phyloP scores from a whole-genome alignment of 805 yeast species.

The Allodekkera sacchari region DNA sequence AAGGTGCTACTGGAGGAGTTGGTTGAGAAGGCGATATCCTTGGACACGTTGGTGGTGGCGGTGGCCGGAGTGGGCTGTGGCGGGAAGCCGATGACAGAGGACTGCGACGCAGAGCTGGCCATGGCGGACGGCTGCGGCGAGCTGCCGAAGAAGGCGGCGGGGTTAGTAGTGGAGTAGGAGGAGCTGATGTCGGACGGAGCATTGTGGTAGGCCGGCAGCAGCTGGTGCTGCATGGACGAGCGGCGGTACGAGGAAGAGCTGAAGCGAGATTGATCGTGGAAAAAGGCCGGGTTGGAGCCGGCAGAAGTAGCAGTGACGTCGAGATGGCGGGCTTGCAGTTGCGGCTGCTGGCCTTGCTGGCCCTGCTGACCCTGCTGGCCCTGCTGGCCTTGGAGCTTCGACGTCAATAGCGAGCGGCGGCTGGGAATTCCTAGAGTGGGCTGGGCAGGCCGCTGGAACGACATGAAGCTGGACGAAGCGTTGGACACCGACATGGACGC shows the following conservation, averaged over 20 bases:
- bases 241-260: neutral
- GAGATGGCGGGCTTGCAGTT: too few relatives aligned
- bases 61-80: slow-evolving; percentile 36
- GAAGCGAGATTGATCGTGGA: neutral
- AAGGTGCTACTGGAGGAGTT: slow-evolving; percentile 26
- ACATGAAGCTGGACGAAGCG: neutral
- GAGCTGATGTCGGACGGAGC: slow-evolving; percentile 41
- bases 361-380: slow-evolving; percentile 1
- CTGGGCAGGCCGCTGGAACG: slow-evolving; percentile 1
- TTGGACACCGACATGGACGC: neutral
- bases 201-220: slow-evolving; percentile 32
- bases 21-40: slow-evolving; percentile 35
- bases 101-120: slow-evolving; percentile 16
- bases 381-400: slow-evolving; percentile 18
- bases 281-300: slow-evolving; percentile 6
- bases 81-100: slow-evolving; percentile 21
- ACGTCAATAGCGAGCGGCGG: slow-evolving; percentile 18
- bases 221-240: slow-evolving; percentile 6
- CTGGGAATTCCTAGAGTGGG: neutral
- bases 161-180: slow-evolving; percentile 12
- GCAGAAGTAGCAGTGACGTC: too few relatives aligned
- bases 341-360: slow-evolving; percentile 1
- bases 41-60: slow-evolving; percentile 49
- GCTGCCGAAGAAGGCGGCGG: neutral
- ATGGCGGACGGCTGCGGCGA: slow-evolving; percentile 3